Percentiles rank a stretch among this genome's conserved stretches.
Evolutionary conservation across 2,329 filamentous ascomycete genomes (phyloP).

Genomic region (Fonsecaea nubica): DNA sequence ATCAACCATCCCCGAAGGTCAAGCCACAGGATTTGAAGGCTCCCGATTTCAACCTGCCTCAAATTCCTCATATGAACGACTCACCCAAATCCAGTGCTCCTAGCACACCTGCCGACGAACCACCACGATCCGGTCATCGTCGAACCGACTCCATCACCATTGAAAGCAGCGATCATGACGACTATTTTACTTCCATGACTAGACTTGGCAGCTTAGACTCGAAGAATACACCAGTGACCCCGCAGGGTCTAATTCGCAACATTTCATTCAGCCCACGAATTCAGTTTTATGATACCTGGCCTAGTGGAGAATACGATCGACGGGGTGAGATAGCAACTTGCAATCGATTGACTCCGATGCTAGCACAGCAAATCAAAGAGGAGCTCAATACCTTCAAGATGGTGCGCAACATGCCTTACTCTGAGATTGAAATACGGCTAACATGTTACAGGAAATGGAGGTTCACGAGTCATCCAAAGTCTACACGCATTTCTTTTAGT

Average conservation of each 20-base stretch:
- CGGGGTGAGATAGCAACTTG: conserved; percentile 96
- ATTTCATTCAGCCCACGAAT: conserved; percentile 88
- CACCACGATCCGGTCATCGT: conserved; percentile 62
- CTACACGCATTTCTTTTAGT: conserved; percentile 97
- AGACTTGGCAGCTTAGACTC: conserved; percentile 73
- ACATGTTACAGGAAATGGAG: conserved; percentile 85
- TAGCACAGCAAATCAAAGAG: conserved; percentile 99
- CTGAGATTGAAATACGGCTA: conserved; percentile 44
- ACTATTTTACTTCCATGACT: conserved; percentile 81
- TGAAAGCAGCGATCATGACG: conserved; percentile 86
- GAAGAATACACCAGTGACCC: conserved; percentile 81
- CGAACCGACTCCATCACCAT: conserved; percentile 74
- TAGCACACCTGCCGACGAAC: conserved; percentile 80
- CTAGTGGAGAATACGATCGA: conserved; percentile 92
- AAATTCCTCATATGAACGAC: conserved; percentile 70
- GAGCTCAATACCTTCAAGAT: conserved; percentile 99
- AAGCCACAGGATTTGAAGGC: conserved; percentile 64
- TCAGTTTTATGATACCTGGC: conserved; percentile 96
- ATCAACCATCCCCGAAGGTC: conserved; percentile 72
- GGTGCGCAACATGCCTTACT: conserved; percentile 62
- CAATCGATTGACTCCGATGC: conserved; percentile 94
- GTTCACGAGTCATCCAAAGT: conserved; percentile 98
- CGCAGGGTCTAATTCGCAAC: conserved; percentile 69
- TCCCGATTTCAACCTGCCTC: conserved; percentile 64
- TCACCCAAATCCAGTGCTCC: conserved; percentile 85